These are phyloP conservation scores for Leptographium galeiforme DNA, from an alignment of 2,329 filamentous ascomycete species.

Conservation along the genomic window DNA sequence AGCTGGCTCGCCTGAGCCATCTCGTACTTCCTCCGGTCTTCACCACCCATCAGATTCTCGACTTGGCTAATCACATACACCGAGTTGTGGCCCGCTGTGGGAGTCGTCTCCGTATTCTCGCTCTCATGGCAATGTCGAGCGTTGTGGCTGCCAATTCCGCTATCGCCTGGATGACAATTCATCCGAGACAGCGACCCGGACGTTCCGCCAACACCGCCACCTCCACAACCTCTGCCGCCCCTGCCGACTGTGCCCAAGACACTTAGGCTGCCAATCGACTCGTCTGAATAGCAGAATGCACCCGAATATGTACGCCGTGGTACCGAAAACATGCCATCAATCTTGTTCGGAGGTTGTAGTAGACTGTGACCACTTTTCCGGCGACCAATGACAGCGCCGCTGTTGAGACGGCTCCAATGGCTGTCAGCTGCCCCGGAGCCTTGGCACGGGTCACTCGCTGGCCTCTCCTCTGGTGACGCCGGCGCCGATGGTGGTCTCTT, in stretches of 20 bases:
- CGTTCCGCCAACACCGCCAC: background rate
- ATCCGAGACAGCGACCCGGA: background rate
- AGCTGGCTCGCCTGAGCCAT: slow-evolving; percentile 48
- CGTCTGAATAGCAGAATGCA: slow-evolving; percentile 56
- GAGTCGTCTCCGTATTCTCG: slow-evolving; percentile 49
- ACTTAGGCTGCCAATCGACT: slow-evolving; percentile 45
- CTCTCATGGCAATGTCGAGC: slow-evolving; percentile 44
- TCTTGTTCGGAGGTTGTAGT: slow-evolving; percentile 57
- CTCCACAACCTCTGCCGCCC: background rate
- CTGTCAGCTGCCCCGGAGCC: slow-evolving; percentile 16
- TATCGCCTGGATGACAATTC: no score
- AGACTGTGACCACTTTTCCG: slow-evolving; percentile 30
- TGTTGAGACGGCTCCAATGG: background rate
- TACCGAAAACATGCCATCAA: slow-evolving; percentile 69
- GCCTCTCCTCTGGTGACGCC: no score
- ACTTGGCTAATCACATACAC: slow-evolving; percentile 55
- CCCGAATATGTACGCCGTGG: slow-evolving; percentile 54
- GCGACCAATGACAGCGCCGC: slow-evolving; percentile 21
- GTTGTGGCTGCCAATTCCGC: slow-evolving; percentile 16
- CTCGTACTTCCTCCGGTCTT: slow-evolving; percentile 62
- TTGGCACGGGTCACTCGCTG: background rate
- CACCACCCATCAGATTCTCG: slow-evolving; percentile 65
- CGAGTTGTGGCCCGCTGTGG: slow-evolving; percentile 38
- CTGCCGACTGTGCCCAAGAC: slow-evolving; percentile 12
- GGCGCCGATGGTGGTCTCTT: background rate